Evolutionary conservation across 176 grass and related monocot species (phyloP).

Genomic region (Chrysopogon serrulatus): DNA sequence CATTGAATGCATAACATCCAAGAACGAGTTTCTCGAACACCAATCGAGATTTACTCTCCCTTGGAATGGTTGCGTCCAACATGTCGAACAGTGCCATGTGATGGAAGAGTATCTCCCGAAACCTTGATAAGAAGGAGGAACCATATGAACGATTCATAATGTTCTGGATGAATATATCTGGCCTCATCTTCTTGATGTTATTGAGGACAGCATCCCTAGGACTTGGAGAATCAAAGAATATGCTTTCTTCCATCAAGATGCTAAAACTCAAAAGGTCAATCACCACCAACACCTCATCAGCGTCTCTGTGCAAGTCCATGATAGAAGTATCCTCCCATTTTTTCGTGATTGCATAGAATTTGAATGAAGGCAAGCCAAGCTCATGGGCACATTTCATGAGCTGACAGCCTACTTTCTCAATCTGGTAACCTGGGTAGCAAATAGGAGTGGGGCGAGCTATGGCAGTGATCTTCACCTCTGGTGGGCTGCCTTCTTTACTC

Average conservation of each 20-base stretch:
- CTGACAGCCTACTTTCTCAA: slow-evolving; percentile 25
- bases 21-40: slow-evolving; percentile 32
- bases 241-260: background rate
- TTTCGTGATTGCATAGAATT: background rate
- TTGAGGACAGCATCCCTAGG: background rate
- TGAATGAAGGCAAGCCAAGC: slow-evolving; percentile 36
- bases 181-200: background rate
- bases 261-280: background rate
- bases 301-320: background rate
- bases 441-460: slow-evolving; percentile 2
- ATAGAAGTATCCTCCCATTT: slow-evolving; percentile 22
- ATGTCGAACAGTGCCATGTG: background rate
- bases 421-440: slow-evolving; percentile 13
- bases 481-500: background rate
- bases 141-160: background rate
- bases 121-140: background rate
- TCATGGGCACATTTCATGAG: slow-evolving; percentile 16
- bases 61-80: background rate
- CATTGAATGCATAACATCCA: slow-evolving; percentile 35
- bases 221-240: background rate
- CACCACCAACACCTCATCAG: background rate
- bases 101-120: background rate
- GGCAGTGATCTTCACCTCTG: background rate
- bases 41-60: background rate
- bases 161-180: background rate